Percentiles rank a stretch among this genome's conserved stretches.
phyloP scores from a whole-genome alignment of 2,329 filamentous ascomycete genomes.

The Colletotrichum tamarilloi region DNA sequence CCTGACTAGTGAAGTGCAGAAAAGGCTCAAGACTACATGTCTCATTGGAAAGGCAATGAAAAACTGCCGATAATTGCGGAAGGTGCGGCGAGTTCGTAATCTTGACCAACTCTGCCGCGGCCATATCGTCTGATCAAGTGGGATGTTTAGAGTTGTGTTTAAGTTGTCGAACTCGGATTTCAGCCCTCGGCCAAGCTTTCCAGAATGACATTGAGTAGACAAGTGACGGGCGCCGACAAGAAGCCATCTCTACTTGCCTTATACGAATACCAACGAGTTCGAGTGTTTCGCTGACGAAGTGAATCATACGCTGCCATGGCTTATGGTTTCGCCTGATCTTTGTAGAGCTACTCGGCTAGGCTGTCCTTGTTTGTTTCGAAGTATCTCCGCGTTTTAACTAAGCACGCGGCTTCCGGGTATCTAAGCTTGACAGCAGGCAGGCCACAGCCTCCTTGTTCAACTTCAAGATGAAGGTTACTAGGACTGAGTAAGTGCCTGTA shows the following conservation, averaged over 20 bases:
- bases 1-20: background rate
- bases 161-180: background rate
- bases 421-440: background rate
- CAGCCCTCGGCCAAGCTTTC: background rate
- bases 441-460: background rate
- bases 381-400: background rate
- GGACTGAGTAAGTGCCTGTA: background rate
- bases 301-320: background rate
- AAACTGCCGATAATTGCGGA: background rate
- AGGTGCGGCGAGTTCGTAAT: background rate
- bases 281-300: slow-evolving; percentile 2
- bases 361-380: slow-evolving; percentile 7
- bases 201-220: background rate
- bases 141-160: background rate
- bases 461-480: background rate
- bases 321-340: slow-evolving; percentile 4
- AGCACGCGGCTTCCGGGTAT: background rate
- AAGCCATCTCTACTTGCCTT: background rate
- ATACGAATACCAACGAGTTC: background rate
- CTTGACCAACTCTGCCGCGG: background rate
- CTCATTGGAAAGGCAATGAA: background rate
- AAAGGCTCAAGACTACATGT: background rate
- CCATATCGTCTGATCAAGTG: slow-evolving; percentile 3
- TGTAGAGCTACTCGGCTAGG: background rate
- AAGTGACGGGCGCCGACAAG: background rate